Conservation (phyloP, 1,284 basidiomycete species). For the Heterobasidion occidentale region DNA sequence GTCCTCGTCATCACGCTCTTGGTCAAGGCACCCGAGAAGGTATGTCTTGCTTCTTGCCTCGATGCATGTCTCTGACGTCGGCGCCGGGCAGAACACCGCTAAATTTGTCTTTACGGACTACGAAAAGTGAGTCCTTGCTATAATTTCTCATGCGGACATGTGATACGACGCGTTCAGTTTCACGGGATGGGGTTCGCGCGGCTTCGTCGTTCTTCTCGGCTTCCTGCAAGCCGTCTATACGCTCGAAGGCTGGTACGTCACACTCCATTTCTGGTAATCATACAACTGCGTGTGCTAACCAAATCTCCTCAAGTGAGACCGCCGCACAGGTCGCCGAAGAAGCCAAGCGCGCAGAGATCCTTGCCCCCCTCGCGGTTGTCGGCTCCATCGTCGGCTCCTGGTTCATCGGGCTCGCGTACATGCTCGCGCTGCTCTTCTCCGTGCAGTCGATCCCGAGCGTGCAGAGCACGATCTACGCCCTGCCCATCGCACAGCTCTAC, state of each 20-base stretch:
- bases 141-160: neutral
- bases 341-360: constrained; percentile 44
- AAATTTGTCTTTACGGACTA: constrained; percentile 51
- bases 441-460: constrained; percentile 45
- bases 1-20: constrained; percentile 48
- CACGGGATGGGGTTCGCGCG: constrained; percentile 45
- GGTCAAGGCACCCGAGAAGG: constrained; percentile 48
- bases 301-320: constrained; percentile 31
- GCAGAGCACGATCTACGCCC: constrained; percentile 40
- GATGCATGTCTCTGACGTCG: neutral
- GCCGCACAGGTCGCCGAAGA: constrained; percentile 58
- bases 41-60: constrained; percentile 12
- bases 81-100: constrained; percentile 34
- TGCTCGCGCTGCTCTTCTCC: constrained; percentile 52
- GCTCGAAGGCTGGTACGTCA: constrained; percentile 36
- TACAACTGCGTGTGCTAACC: neutral
- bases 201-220: constrained; percentile 52
- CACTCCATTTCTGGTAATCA: neutral
- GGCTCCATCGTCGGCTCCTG: constrained; percentile 53
- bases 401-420: constrained; percentile 49
- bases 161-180: constrained; percentile 26
- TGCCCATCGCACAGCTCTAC: constrained; percentile 53
- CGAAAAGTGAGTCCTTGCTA: constrained; percentile 32
- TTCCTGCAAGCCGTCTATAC: constrained; percentile 60
- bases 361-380: constrained; percentile 50